These are phyloP conservation scores for Zygosaccharomyces sapae DNA, from an alignment of 1,139 yeast genomes.

Conservation along the genomic window DNA sequence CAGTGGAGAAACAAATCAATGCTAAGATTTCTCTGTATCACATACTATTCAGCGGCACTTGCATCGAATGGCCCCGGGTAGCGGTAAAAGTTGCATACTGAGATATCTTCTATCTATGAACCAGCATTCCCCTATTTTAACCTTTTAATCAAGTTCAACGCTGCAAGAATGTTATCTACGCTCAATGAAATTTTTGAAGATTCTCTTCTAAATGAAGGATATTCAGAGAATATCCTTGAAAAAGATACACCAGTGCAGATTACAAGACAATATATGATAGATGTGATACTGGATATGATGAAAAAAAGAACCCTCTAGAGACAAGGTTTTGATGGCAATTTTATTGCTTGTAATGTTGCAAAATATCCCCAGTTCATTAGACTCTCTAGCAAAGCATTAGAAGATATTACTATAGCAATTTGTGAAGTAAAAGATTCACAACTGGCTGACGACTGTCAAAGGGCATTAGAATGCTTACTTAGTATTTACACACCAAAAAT, in stretches of 20 bases:
- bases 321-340: constrained; percentile 47
- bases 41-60: constrained; percentile 51
- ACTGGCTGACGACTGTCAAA: constrained; percentile 55
- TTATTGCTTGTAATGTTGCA: constrained; percentile 71
- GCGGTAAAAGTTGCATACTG: constrained; percentile 26
- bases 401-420: constrained; percentile 47
- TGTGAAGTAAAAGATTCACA: constrained; percentile 36
- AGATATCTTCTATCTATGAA: constrained; percentile 23
- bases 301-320: constrained; percentile 15
- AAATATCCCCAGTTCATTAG: constrained; percentile 76
- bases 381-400: constrained; percentile 55
- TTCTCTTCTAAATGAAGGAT: constrained; percentile 28
- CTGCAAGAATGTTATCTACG: constrained; percentile 23
- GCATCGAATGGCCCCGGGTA: constrained; percentile 46
- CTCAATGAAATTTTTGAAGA: constrained; percentile 34
- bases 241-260: constrained; percentile 16
- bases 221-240: neutral
- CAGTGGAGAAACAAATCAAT: constrained; percentile 18
- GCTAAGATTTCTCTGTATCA: constrained; percentile 52
- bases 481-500: constrained; percentile 58
- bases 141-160: constrained; percentile 27
- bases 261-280: constrained; percentile 34
- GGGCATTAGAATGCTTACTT: constrained; percentile 65
- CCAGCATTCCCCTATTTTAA: constrained; percentile 37
- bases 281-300: constrained; percentile 29